Percentiles rank a stretch among this genome's conserved stretches.
phyloP scores from a whole-genome alignment of 1,139 yeast genomes.

The Pneumocystis murina region DNA sequence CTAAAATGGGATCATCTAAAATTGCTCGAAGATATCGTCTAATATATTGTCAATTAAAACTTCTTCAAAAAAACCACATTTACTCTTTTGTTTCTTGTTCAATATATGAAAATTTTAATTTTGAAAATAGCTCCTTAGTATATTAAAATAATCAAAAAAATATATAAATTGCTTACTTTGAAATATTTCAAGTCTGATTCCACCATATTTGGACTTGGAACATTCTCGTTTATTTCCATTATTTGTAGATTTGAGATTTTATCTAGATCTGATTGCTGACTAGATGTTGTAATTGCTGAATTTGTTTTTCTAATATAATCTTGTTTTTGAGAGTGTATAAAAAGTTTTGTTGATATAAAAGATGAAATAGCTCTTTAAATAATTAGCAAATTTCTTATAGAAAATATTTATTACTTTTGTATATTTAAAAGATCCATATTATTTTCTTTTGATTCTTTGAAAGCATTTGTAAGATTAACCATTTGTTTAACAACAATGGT shows the following conservation, averaged over 20 bases:
- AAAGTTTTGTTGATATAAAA: background rate
- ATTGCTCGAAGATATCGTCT: constrained; percentile 7
- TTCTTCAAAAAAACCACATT: background rate
- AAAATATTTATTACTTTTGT: background rate
- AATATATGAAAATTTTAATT: constrained; percentile 5
- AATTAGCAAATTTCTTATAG: background rate
- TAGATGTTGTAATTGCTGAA: background rate
- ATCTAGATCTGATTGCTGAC: background rate
- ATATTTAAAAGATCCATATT: background rate
- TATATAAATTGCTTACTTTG: background rate
- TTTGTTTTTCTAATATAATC: background rate
- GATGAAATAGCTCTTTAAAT: background rate
- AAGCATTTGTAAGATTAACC: background rate
- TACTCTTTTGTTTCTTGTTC: constrained; percentile 8
- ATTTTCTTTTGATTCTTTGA: background rate
- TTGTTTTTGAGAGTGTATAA: background rate
- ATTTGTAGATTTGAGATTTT: background rate
- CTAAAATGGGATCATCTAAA: constrained; percentile 5
- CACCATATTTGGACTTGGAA: background rate
- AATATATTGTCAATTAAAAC: background rate
- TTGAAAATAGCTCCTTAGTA: constrained; percentile 2
- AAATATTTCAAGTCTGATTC: background rate
- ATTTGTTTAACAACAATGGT: background rate
- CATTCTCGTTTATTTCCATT: background rate
- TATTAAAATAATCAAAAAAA: background rate